Base-by-base conservation (phyloP, 176 grass and related monocot species). In the Neostapfia colusana region DNA sequence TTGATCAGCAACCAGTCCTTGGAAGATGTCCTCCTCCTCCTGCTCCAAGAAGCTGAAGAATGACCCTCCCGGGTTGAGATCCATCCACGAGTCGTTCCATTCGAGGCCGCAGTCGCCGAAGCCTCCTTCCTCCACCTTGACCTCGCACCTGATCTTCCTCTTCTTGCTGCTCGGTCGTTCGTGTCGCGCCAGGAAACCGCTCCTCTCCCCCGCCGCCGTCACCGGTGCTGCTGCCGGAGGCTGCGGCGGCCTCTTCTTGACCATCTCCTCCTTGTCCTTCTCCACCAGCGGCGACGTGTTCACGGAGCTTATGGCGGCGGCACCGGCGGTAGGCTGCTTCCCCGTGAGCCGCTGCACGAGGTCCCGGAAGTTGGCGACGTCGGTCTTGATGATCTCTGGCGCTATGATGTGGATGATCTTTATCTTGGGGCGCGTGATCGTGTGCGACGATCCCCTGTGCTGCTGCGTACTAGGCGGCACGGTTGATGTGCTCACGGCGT, bases 301-400 rank as follows among this genome's bases (percentile, higher is more conserved):
- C 15, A 8, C 25, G 6, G 72, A 11, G 67, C 53, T 2, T 3
- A 31, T 31, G 2, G 3, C 3, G 31, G 31, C 31, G 54, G 3
- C 23, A 0, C 17, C 9, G 4, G 14, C 4, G 10, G 21, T 13
- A 12, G 21, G 5, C 6, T 60, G 72, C 66, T 88, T 93, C 13
- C 90, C 94, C 36, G 94, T 97, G 62, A 97, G 94, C 36, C 85
- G 86, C 84, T 93, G 90, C 78, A 97, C 94, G 36, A 97, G 90
- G 44, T 81, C 86, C 21, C 88, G 90, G 82, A 97, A 97, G 81
- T 88, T 91, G 5, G 82, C 85, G 75, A 83, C 83, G 56, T 97
- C 94, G 54, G 84, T 93, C 76, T 97, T 82, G 83, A 97, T 97
- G 81, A 97, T 87, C 91, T 97, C 88, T 18, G 94, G 94, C 35